A percentile compares a stretch with the other conserved stretches of the same genome.
These are phyloP conservation scores for Dillenia suffruticosa DNA, from an alignment of 164 flowering plant species.

Conservation along the genomic window DNA sequence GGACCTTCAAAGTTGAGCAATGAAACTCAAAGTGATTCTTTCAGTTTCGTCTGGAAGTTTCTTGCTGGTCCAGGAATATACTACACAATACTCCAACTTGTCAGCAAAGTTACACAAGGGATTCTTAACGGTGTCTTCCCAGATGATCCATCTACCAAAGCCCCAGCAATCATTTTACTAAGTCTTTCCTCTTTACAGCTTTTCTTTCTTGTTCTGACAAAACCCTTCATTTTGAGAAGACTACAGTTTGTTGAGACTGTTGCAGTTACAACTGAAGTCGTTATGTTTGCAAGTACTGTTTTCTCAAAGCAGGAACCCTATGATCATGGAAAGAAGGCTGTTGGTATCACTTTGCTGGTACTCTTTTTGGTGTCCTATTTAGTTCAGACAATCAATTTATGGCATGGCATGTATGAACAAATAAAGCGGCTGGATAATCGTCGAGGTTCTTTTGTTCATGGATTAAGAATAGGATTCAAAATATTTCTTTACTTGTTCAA, in stretches of 20 bases:
- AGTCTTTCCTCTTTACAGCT: conserved; percentile 80
- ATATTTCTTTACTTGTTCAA: conserved; percentile 36
- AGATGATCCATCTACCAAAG: conserved; percentile 32
- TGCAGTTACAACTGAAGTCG: conserved; percentile 56
- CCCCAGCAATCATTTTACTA: conserved; percentile 42
- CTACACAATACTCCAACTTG: conserved; percentile 64
- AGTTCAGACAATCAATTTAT: conserved; percentile 52
- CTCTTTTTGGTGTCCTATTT: conserved; percentile 53
- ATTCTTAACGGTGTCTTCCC: conserved; percentile 54
- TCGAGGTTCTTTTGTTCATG: conserved; percentile 38
- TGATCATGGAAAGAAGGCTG: conserved; percentile 21
- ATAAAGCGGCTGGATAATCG: conserved; percentile 36
- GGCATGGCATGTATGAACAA: conserved; percentile 60
- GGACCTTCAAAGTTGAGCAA: conserved; percentile 97
- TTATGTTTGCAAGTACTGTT: conserved; percentile 45
- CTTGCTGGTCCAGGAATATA: conserved; percentile 89
- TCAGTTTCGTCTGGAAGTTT: conserved; percentile 77
- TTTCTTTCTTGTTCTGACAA: conserved; percentile 82
- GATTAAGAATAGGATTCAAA: conserved; percentile 44
- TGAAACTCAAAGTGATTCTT: conserved; percentile 96
- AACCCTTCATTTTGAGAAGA: conserved; percentile 88
- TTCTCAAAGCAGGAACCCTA: conserved; percentile 43
- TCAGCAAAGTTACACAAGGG: conserved; percentile 61
- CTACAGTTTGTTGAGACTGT: conserved; percentile 86
- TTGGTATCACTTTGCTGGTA: conserved; percentile 64